phyloP scores from a whole-genome alignment of 495 filamentous ascomycete species.

The Penicillium turbatum region DNA sequence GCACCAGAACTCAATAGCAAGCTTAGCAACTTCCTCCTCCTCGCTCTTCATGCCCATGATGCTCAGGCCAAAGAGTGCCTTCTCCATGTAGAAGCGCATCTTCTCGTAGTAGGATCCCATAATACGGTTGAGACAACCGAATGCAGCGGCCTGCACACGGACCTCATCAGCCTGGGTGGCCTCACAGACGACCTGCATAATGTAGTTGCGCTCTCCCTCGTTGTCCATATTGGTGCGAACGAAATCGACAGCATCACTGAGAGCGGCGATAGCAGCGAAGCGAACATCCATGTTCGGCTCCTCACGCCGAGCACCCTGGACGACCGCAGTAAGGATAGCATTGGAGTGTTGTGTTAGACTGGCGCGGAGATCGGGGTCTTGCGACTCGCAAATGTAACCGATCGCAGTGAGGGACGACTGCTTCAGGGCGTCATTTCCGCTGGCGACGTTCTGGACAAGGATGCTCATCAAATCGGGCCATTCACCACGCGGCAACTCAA shows the following conservation, averaged over 20 bases:
- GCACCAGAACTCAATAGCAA: constrained; percentile 99
- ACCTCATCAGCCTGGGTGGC: constrained; percentile 88
- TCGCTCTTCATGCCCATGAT: constrained; percentile 98
- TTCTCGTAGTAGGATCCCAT: constrained; percentile 98
- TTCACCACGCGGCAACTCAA: constrained; percentile 87
- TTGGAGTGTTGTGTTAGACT: constrained; percentile 85
- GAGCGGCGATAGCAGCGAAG: constrained; percentile 83
- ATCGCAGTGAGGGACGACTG: constrained; percentile 91
- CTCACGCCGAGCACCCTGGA: constrained; percentile 95
- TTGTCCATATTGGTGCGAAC: constrained; percentile 97
- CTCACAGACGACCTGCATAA: constrained; percentile 99
- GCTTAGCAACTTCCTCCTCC: constrained; percentile 95
- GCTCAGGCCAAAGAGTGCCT: constrained; percentile 96
- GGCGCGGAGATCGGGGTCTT: constrained; percentile 79
- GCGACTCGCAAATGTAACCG: constrained; percentile 95
- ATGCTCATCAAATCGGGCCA: constrained; percentile 92
- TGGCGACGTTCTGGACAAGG: constrained; percentile 86
- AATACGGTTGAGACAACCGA: constrained; percentile 94
- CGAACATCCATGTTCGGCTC: constrained; percentile 87
- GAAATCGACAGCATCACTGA: constrained; percentile 97
- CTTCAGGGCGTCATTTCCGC: constrained; percentile 79
- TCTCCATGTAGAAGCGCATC: constrained; percentile 99
- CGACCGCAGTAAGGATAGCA: constrained; percentile 94
- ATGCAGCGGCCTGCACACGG: constrained; percentile 90
- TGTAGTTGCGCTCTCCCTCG: constrained; percentile 98